Percentiles rank a stretch among this genome's conserved stretches.
phyloP scores from a whole-genome alignment of 73 alveolate genomes.

The Paramecium caudatum region DNA sequence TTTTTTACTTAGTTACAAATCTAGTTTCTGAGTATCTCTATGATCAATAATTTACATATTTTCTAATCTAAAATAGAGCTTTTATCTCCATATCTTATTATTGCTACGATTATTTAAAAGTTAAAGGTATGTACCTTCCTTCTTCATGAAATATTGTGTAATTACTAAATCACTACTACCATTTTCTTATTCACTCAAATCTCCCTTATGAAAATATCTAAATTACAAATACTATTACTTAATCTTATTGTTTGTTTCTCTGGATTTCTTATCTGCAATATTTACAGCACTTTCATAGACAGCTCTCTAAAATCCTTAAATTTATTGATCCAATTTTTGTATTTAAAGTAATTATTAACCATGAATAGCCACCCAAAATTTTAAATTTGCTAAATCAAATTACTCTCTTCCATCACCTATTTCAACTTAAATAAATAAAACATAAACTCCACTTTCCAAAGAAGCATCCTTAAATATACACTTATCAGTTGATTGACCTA shows the following conservation, averaged over 20 bases:
- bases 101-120: conserved; percentile 36
- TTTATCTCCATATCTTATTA: conserved; percentile 35
- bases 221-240: too few relatives aligned
- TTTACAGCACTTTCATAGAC: conserved; percentile 51
- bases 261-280: background rate
- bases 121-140: conserved; percentile 53
- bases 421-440: conserved; percentile 51
- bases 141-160: conserved; percentile 18
- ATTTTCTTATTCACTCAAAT: conserved; percentile 61
- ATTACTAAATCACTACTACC: conserved; percentile 62
- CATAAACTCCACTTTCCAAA: conserved; percentile 52
- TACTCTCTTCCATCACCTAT: conserved; percentile 20
- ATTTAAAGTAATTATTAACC: background rate
- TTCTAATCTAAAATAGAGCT: background rate
- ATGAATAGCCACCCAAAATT: conserved; percentile 39
- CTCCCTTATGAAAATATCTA: conserved; percentile 53
- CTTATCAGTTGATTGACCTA: conserved; percentile 42
- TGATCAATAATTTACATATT: conserved; percentile 31
- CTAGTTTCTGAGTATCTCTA: conserved; percentile 29
- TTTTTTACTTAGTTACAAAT: background rate
- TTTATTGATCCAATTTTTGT: background rate
- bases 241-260: too few relatives aligned
- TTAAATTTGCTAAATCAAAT: background rate
- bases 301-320: conserved; percentile 15
- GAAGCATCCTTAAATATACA: conserved; percentile 6